Evolutionary conservation across 495 filamentous ascomycete genomes (phyloP).

Genomic region (Aspergillus nidulans): DNA sequence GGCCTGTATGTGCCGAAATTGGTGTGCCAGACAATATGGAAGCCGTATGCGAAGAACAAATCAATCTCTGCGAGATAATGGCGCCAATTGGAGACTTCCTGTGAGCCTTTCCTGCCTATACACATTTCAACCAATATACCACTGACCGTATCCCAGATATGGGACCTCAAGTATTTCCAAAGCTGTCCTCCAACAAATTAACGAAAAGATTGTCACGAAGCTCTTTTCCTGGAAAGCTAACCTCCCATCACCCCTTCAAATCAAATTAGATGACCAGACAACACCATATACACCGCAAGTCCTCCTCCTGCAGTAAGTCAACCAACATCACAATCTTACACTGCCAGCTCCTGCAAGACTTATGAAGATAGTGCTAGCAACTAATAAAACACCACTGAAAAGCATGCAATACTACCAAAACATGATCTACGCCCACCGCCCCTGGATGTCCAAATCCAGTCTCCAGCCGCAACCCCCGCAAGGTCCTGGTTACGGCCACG

Average conservation of each 20-base stretch:
- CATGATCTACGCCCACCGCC: background rate
- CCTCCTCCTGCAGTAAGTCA: background rate
- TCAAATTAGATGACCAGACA: background rate
- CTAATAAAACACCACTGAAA: background rate
- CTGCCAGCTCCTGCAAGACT: too few species aligned
- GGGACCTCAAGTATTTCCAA: background rate
- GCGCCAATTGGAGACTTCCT: background rate
- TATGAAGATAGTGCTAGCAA: too few species aligned
- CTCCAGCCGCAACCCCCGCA: background rate
- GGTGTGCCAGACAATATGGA: background rate
- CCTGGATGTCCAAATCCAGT: background rate
- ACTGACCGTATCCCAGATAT: background rate
- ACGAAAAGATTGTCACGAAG: background rate
- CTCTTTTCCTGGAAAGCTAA: background rate
- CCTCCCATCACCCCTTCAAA: background rate
- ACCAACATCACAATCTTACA: background rate
- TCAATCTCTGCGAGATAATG: background rate
- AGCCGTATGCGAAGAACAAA: background rate
- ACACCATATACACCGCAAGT: background rate
- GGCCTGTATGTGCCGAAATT: background rate
- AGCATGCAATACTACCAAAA: conserved; percentile 3
- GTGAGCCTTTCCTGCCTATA: background rate
- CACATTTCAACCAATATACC: background rate
- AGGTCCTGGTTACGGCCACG: background rate
- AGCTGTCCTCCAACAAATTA: background rate